phyloP scores from a whole-genome alignment of 352 stramenopile species.

The Phytophthora colocasiae region DNA sequence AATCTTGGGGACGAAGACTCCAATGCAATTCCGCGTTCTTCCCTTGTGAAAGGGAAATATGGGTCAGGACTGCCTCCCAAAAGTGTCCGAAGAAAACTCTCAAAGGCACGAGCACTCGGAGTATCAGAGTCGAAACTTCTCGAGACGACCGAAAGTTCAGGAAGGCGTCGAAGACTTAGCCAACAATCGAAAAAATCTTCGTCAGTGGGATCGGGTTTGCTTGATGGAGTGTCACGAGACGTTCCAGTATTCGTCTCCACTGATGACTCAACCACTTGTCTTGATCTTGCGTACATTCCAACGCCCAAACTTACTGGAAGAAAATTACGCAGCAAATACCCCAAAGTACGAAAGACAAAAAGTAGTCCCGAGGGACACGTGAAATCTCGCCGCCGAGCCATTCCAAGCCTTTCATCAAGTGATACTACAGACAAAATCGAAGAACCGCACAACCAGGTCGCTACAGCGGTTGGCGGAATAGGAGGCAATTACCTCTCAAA shows the following conservation, averaged over 20 bases:
- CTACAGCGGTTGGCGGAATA: not conserved
- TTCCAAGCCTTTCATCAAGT: conserved; percentile 17
- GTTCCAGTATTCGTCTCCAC: conserved; percentile 9
- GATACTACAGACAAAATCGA: conserved; percentile 8
- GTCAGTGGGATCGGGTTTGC: conserved; percentile 13
- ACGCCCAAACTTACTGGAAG: conserved; percentile 44
- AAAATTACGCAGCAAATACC: conserved; percentile 45
- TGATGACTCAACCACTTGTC: conserved; percentile 11
- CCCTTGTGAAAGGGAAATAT: conserved; percentile 28
- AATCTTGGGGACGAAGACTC: conserved; percentile 15
- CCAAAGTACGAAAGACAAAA: conserved; percentile 29
- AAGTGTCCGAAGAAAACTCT: conserved; percentile 24
- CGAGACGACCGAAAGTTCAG: conserved; percentile 21
- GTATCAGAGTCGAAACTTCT: conserved; percentile 23
- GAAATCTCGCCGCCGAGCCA: conserved; percentile 28
- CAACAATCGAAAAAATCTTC: conserved; percentile 28
- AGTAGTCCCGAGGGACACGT: conserved; percentile 32
- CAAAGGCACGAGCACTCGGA: conserved; percentile 20
- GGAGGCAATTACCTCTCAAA: conserved; percentile 3
- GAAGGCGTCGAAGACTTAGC: conserved; percentile 25
- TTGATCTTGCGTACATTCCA: conserved; percentile 23
- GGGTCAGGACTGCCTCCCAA: conserved; percentile 17
- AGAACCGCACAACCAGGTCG: conserved; percentile 6
- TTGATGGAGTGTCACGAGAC: conserved; percentile 15
- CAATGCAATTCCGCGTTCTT: conserved; percentile 17